phyloP scores from a whole-genome alignment of 1,284 basidiomycete genomes.

The Stygiomarasmius scandens region DNA sequence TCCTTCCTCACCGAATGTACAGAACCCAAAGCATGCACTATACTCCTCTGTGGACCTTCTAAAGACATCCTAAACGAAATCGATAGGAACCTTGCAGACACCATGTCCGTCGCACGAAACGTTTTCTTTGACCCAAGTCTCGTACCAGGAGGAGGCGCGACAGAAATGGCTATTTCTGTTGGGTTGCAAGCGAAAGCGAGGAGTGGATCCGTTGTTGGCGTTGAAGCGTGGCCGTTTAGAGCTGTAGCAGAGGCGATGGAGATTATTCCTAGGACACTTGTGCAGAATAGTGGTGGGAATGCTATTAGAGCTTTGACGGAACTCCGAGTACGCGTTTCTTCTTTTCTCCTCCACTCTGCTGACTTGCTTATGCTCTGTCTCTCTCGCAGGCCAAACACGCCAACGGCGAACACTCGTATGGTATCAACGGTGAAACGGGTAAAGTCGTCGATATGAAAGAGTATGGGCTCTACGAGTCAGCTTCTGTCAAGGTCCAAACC shows the following conservation, averaged over 20 bases:
- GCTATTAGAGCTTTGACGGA: conserved; percentile 92
- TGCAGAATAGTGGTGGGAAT: conserved; percentile 96
- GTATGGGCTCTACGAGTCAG: conserved; percentile 93
- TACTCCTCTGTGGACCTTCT: conserved; percentile 96
- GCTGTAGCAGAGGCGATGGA: conserved; percentile 97
- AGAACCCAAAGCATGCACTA: conserved; percentile 97
- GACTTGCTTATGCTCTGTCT: not conserved
- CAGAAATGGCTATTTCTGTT: conserved; percentile 96
- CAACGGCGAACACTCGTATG: conserved; percentile 88
- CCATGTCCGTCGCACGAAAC: conserved; percentile 96
- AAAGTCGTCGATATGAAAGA: conserved; percentile 95
- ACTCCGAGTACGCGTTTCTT: conserved; percentile 64
- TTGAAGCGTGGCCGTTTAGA: conserved; percentile 88
- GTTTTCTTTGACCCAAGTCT: conserved; percentile 95
- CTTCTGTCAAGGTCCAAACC: conserved; percentile 98
- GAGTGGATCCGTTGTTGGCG: conserved; percentile 56
- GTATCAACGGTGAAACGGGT: conserved; percentile 93
- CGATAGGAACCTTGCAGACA: conserved; percentile 96
- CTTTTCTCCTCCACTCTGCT: too few relatives aligned
- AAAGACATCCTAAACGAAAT: conserved; percentile 99
- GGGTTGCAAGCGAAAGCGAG: conserved; percentile 38
- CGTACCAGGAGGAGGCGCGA: conserved; percentile 94
- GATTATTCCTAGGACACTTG: conserved; percentile 93
- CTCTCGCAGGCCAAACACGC: conserved; percentile 87
- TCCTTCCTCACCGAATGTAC: conserved; percentile 93